Conservation (phyloP, 805 yeast species). For the Ogataea paraovalis region DNA sequence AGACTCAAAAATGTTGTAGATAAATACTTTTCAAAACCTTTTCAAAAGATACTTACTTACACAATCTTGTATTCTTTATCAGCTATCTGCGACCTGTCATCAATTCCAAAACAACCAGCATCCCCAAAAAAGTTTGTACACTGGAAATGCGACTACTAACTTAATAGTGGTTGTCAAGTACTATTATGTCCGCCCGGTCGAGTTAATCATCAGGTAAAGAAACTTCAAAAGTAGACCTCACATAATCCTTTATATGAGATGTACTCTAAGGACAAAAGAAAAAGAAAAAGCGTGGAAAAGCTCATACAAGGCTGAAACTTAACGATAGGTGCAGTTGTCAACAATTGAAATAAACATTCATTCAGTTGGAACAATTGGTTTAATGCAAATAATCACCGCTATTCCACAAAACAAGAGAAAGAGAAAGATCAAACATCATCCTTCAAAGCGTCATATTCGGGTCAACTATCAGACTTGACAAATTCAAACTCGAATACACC, state of each 20-base stretch:
- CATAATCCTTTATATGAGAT: conserved; percentile 1
- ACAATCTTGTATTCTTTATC: conserved; percentile 11
- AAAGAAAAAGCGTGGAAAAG: conserved; percentile 5
- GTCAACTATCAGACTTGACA: not conserved
- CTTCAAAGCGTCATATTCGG: no score
- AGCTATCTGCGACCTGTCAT: conserved; percentile 45
- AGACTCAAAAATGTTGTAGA: not conserved
- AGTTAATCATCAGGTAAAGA: conserved; percentile 27
- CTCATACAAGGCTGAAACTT: conserved; percentile 66
- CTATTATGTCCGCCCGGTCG: conserved; percentile 54
- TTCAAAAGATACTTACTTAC: not conserved
- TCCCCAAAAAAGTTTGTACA: conserved; percentile 44
- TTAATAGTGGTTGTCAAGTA: conserved; percentile 30
- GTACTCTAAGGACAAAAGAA: no score
- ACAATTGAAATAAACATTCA: conserved; percentile 35
- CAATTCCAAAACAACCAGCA: conserved; percentile 44
- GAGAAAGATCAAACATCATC: no score
- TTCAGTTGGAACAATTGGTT: conserved; percentile 64
- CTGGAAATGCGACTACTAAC: conserved; percentile 45
- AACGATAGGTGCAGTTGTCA: conserved; percentile 52
- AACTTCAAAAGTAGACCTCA: not conserved
- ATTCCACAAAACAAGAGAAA: not conserved
- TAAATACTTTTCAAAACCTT: not conserved
- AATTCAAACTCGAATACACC: not conserved
- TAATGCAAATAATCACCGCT: conserved; percentile 47